phyloP scores from a whole-genome alignment of 139 green algal genomes.

The Mesotaenium endlicherianum region DNA sequence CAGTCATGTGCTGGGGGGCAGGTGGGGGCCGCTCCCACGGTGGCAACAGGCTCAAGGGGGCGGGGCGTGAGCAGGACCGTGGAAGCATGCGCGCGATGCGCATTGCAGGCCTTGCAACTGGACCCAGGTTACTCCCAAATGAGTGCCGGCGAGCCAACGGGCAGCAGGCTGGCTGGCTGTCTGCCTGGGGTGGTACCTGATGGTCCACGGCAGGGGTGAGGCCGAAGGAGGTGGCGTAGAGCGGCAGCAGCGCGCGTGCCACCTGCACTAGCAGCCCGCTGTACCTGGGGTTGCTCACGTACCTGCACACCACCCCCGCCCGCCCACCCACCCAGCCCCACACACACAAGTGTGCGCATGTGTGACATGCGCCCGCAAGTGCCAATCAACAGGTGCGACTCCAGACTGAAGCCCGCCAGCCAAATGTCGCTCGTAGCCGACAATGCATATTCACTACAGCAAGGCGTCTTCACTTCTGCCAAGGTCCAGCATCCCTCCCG shows the following conservation, averaged over 20 bases:
- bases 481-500: too few species aligned
- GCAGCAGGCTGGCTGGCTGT: not conserved
- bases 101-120: not conserved
- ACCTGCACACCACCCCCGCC: not conserved
- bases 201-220: not conserved
- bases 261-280: not conserved
- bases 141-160: not conserved
- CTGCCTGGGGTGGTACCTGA: not conserved
- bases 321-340: not conserved
- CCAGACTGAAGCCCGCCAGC: not conserved
- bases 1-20: too few species aligned
- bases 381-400: not conserved
- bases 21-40: not conserved
- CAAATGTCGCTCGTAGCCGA: too few species aligned
- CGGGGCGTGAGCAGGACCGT: not conserved
- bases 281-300: constrained; percentile 10
- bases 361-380: not conserved
- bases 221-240: not conserved
- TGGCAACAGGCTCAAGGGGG: not conserved
- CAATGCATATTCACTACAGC: too few species aligned
- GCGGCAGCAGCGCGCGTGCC: not conserved
- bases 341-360: not conserved
- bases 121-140: not conserved
- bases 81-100: not conserved
- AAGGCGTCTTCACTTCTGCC: too few species aligned